Percentiles rank a stretch among this genome's conserved stretches.
Evolutionary conservation across 768 basidiomycete species (phyloP).

Genomic region (Mycena rosella): DNA sequence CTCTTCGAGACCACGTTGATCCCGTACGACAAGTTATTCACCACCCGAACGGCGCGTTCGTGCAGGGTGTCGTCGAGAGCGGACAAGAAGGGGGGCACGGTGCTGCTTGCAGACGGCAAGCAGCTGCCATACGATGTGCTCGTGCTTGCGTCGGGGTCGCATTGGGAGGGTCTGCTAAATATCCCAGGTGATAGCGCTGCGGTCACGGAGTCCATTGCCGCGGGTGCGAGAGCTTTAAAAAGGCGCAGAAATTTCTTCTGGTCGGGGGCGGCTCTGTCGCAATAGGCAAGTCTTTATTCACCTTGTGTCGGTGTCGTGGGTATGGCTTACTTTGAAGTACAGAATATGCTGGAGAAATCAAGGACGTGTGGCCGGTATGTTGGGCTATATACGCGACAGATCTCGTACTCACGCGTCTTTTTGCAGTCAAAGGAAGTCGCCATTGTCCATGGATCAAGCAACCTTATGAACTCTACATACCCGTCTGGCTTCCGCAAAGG

Average conservation of each 20-base stretch:
- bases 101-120: conserved; percentile 61
- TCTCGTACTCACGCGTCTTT: neutral
- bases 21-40: conserved; percentile 61
- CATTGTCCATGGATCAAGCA: conserved; percentile 66
- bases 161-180: conserved; percentile 56
- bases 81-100: conserved; percentile 51
- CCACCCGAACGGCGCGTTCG: conserved; percentile 55
- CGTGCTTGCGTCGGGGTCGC: conserved; percentile 66
- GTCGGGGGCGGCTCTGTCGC: conserved; percentile 59
- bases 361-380: conserved; percentile 55
- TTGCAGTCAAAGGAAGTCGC: conserved; percentile 64
- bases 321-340: neutral
- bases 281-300: conserved; percentile 39
- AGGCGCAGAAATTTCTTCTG: conserved; percentile 52
- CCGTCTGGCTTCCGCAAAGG: conserved; percentile 61
- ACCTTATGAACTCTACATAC: conserved; percentile 71
- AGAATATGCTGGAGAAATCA: conserved; percentile 61
- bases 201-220: conserved; percentile 40
- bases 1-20: conserved; percentile 54
- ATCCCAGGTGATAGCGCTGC: conserved; percentile 45
- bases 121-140: conserved; percentile 62
- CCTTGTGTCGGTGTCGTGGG: conserved; percentile 30
- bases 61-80: conserved; percentile 49
- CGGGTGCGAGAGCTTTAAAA: conserved; percentile 43
- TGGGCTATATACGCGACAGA: neutral